Conservation (phyloP, 306 rosid genomes). For the Echinosophora koreensis region DNA sequence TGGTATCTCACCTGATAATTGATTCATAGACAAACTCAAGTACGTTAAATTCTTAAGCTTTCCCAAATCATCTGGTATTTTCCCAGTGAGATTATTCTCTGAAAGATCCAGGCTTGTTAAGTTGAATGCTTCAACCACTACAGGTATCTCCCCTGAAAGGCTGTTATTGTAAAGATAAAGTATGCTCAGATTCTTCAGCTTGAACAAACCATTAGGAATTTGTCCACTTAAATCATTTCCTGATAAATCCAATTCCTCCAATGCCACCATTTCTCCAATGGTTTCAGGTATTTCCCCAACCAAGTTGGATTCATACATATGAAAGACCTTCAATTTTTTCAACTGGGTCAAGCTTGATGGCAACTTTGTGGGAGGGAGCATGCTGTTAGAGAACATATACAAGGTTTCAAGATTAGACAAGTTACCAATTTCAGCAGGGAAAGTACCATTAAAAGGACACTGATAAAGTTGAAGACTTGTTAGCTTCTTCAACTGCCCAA, state of each 20-base stretch:
- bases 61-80: slow-evolving; percentile 54
- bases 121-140: slow-evolving; percentile 47
- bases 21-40: slow-evolving; percentile 49
- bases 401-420: slow-evolving; percentile 58
- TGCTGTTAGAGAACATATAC: background rate
- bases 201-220: slow-evolving; percentile 56
- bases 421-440: slow-evolving; percentile 55
- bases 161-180: slow-evolving; percentile 50
- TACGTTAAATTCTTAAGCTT: slow-evolving; percentile 43
- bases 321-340: slow-evolving; percentile 49
- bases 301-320: slow-evolving; percentile 44
- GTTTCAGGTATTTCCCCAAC: slow-evolving; percentile 55
- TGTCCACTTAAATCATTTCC: slow-evolving; percentile 44
- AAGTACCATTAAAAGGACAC: slow-evolving; percentile 50
- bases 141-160: slow-evolving; percentile 59
- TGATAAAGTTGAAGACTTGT: slow-evolving; percentile 34
- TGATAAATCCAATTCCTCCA: slow-evolving; percentile 53
- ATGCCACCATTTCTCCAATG: slow-evolving; percentile 55
- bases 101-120: slow-evolving; percentile 55
- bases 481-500: slow-evolving; percentile 53
- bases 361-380: slow-evolving; percentile 36
- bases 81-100: slow-evolving; percentile 49
- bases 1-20: slow-evolving; percentile 56
- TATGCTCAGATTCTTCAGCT: slow-evolving; percentile 50
- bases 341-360: slow-evolving; percentile 54